Evolutionary conservation across 495 filamentous ascomycete species (phyloP).

Genomic region (Talaromyces nanjingensis): DNA sequence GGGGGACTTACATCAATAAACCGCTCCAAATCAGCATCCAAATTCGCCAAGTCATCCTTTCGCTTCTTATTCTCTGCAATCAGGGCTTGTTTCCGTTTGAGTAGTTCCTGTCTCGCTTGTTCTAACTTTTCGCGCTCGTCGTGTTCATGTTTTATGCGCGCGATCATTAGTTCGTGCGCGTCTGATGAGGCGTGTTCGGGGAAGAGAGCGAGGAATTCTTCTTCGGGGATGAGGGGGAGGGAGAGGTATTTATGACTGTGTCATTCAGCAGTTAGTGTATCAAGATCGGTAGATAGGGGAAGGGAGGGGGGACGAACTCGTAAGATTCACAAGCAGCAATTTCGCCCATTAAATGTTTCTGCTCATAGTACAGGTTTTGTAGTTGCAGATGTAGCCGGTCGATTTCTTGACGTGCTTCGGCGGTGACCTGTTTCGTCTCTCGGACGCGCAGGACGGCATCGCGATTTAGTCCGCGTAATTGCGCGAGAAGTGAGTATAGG

Average conservation of each 20-base stretch:
- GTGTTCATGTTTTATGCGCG: constrained; percentile 87
- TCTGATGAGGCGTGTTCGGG: constrained; percentile 65
- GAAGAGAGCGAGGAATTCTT: constrained; percentile 72
- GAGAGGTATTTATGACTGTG: constrained; percentile 77
- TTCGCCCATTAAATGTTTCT: constrained; percentile 81
- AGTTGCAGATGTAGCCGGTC: constrained; percentile 86
- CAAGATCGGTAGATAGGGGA: background rate
- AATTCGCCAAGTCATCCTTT: constrained; percentile 81
- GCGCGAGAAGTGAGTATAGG: constrained; percentile 70
- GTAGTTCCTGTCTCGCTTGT: constrained; percentile 72
- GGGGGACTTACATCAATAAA: constrained; percentile 60
- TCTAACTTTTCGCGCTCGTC: constrained; percentile 80
- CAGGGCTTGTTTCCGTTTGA: constrained; percentile 85
- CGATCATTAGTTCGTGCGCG: constrained; percentile 79
- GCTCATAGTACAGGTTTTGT: constrained; percentile 96
- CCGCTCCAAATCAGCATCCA: constrained; percentile 84
- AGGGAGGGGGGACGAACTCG: constrained; percentile 54
- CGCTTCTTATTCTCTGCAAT: constrained; percentile 93
- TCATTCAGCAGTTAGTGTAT: constrained; percentile 8
- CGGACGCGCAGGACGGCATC: constrained; percentile 72
- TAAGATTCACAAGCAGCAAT: constrained; percentile 87
- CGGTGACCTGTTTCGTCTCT: constrained; percentile 78
- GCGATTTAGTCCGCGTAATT: constrained; percentile 76
- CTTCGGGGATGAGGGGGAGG: constrained; percentile 74
- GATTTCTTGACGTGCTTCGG: constrained; percentile 82